Evolutionary conservation across 1,284 basidiomycete species (phyloP).

Genomic region (Ustilago crameri): DNA sequence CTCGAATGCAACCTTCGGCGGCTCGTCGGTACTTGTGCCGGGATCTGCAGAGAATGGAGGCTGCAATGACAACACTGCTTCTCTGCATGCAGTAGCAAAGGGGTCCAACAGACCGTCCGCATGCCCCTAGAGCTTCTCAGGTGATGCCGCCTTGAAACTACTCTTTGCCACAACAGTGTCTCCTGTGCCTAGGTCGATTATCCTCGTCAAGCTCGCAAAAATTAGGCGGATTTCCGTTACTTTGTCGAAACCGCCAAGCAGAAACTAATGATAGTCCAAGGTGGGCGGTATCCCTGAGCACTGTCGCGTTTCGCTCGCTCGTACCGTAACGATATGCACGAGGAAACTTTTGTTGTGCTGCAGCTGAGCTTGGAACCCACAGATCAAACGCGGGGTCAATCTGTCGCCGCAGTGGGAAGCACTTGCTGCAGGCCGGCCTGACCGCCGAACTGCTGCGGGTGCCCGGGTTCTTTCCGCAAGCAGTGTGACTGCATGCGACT

Average conservation of each 20-base stretch:
- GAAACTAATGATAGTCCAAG: not conserved
- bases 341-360: conserved; percentile 5
- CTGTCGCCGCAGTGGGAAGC: not conserved
- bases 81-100: conserved; percentile 1
- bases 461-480: not conserved
- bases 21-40: conserved; percentile 4
- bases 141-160: not conserved
- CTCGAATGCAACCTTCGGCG: not conserved
- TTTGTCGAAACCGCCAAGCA: too few species aligned
- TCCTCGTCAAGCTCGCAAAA: conserved; percentile 2
- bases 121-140: not conserved
- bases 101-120: conserved; percentile 1
- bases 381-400: conserved; percentile 20
- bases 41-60: conserved; percentile 16
- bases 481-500: too few species aligned
- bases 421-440: conserved; percentile 25
- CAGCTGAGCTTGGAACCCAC: not conserved
- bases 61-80: not conserved
- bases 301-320: not conserved
- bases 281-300: not conserved
- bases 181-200: conserved; percentile 6
- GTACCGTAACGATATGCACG: not conserved
- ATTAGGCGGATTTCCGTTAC: not conserved
- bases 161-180: not conserved
- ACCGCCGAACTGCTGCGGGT: conserved; percentile 23